Percentiles rank a stretch among this genome's conserved stretches.
These are phyloP conservation scores for Eleusine indica DNA, from an alignment of 176 grass and related monocot species.

Conservation along the genomic window DNA sequence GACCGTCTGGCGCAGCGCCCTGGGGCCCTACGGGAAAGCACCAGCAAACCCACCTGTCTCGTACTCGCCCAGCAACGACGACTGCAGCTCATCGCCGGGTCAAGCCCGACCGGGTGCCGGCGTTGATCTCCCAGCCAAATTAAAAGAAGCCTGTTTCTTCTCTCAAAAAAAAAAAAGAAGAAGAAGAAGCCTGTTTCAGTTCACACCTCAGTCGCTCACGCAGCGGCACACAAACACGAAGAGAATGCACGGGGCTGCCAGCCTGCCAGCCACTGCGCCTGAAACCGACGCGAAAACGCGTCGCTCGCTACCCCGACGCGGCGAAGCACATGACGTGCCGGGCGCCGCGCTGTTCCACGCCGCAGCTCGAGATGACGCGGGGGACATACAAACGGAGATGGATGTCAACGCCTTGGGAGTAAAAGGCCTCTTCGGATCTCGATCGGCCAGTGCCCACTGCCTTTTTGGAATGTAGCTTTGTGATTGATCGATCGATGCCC, in stretches of 20 bases:
- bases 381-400: background rate
- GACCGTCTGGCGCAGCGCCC: background rate
- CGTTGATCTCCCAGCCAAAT: background rate
- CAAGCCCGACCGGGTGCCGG: background rate
- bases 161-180: no score
- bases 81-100: background rate
- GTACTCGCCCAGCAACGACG: background rate
- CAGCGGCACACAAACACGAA: background rate
- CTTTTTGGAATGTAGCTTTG: slow-evolving; percentile 21
- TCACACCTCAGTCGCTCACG: background rate
- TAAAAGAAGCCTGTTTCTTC: background rate
- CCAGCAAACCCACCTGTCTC: slow-evolving; percentile 21
- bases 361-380: background rate
- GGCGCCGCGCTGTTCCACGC: background rate
- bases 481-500: background rate
- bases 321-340: background rate
- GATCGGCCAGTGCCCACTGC: background rate
- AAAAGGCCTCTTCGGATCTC: background rate
- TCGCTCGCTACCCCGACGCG: background rate
- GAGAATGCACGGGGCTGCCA: no score
- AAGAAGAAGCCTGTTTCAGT: background rate
- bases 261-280: no score
- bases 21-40: background rate
- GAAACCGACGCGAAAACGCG: background rate
- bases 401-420: slow-evolving; percentile 21